These are phyloP conservation scores for Penicillium glabrum DNA, from an alignment of 2,329 filamentous ascomycete genomes.

Conservation along the genomic window DNA sequence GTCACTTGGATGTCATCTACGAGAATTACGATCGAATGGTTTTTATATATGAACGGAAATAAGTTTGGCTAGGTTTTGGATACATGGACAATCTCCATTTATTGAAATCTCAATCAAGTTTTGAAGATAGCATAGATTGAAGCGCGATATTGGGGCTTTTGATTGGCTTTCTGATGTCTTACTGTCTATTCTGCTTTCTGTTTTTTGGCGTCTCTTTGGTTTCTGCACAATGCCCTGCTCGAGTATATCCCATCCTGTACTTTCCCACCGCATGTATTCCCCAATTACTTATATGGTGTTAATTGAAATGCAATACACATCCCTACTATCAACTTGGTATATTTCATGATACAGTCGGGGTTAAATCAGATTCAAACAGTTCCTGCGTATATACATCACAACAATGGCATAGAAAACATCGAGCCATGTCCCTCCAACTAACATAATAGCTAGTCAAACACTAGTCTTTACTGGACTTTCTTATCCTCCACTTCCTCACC, in stretches of 20 bases:
- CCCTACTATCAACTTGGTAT: not conserved
- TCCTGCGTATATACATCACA: not conserved
- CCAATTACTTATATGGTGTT: not conserved
- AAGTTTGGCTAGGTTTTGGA: not conserved
- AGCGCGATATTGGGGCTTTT: not conserved
- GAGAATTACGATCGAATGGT: not conserved
- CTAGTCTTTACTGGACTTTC: conserved; percentile 18
- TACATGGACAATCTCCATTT: not conserved
- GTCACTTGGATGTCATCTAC: not conserved
- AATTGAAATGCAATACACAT: not conserved
- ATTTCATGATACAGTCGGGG: not conserved
- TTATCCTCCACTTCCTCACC: conserved; percentile 9
- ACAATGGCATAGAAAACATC: not conserved
- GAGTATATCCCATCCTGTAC: conserved; percentile 9
- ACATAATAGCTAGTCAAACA: not conserved
- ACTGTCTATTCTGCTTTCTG: not conserved
- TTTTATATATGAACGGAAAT: not conserved
- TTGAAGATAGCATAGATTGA: not conserved
- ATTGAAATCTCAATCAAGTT: not conserved
- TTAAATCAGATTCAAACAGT: not conserved
- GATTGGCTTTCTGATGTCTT: not conserved
- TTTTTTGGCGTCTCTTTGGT: not conserved
- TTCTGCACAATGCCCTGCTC: not conserved
- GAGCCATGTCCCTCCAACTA: not conserved
- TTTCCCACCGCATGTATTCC: conserved; percentile 1